These are phyloP conservation scores for Colletotrichum salicis DNA, from an alignment of 2,329 filamentous ascomycete species.

Conservation along the genomic window DNA sequence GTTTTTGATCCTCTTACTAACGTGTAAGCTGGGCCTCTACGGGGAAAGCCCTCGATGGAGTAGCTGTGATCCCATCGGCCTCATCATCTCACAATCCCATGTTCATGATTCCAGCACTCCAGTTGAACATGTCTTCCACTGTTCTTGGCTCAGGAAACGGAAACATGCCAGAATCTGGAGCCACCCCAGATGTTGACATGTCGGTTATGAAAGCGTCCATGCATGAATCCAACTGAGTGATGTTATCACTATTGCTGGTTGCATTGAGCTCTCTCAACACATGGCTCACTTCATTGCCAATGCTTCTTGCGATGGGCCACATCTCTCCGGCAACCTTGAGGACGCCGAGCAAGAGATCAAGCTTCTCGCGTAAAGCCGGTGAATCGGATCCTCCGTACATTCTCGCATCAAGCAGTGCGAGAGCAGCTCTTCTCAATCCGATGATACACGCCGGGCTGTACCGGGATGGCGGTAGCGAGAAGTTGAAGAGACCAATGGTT, in stretches of 20 bases:
- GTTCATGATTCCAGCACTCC: constrained; percentile 12
- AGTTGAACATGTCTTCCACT: constrained; percentile 20
- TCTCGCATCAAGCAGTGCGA: constrained; percentile 47
- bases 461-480: constrained; percentile 42
- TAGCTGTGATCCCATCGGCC: not conserved
- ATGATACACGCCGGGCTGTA: constrained; percentile 41
- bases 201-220: constrained; percentile 20
- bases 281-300: constrained; percentile 24
- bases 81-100: not conserved
- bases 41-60: not conserved
- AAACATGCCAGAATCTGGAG: not conserved
- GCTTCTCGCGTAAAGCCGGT: constrained; percentile 44
- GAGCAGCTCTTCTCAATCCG: constrained; percentile 40
- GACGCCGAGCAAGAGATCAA: constrained; percentile 44
- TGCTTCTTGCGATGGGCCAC: constrained; percentile 46
- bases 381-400: constrained; percentile 47
- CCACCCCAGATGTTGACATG: constrained; percentile 1
- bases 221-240: not conserved
- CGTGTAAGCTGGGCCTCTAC: not conserved
- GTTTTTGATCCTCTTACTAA: not conserved
- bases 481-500: constrained; percentile 45
- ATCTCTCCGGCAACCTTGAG: constrained; percentile 46
- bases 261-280: constrained; percentile 16
- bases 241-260: not conserved
- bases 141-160: constrained; percentile 16